phyloP scores from a whole-genome alignment of 495 filamentous ascomycete genomes.

The Friedmanniomyces endolithicus region DNA sequence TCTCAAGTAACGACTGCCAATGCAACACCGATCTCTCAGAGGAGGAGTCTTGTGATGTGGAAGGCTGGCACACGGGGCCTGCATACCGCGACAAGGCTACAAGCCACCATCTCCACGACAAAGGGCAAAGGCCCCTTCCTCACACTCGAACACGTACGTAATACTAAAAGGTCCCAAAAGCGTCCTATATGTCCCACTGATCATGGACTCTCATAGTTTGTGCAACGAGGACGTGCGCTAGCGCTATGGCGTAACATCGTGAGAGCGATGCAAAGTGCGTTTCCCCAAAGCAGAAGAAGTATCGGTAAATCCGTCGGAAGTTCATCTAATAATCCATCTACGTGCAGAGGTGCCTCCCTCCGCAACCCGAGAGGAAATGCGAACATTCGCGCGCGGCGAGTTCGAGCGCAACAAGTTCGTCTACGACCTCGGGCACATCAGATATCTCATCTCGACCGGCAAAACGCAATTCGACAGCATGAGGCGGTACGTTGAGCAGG shows the following conservation, averaged over 20 bases:
- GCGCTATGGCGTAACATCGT: conserved; percentile 48
- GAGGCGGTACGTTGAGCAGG: conserved; percentile 44
- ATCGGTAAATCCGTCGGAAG: too few relatives aligned
- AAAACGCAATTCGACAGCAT: conserved; percentile 51
- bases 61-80: background rate
- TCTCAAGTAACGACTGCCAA: background rate
- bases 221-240: conserved; percentile 43
- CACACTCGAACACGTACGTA: conserved; percentile 29
- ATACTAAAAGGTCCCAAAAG: background rate
- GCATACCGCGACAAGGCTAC: background rate
- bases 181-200: background rate
- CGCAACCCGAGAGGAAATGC: conserved; percentile 50
- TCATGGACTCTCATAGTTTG: conserved; percentile 39
- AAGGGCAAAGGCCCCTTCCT: conserved; percentile 22
- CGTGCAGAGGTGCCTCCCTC: conserved; percentile 37
- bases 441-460: conserved; percentile 48
- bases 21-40: background rate
- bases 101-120: conserved; percentile 11
- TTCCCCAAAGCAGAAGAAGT: background rate
- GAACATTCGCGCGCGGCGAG: conserved; percentile 58
- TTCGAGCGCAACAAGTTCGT: conserved; percentile 62
- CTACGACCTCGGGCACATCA: conserved; percentile 51
- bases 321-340: too few relatives aligned
- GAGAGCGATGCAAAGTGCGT: conserved; percentile 29
- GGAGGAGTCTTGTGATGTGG: background rate